Base-by-base conservation (phyloP, 495 filamentous ascomycete genomes). In the Recurvomyces mirabilis region DNA sequence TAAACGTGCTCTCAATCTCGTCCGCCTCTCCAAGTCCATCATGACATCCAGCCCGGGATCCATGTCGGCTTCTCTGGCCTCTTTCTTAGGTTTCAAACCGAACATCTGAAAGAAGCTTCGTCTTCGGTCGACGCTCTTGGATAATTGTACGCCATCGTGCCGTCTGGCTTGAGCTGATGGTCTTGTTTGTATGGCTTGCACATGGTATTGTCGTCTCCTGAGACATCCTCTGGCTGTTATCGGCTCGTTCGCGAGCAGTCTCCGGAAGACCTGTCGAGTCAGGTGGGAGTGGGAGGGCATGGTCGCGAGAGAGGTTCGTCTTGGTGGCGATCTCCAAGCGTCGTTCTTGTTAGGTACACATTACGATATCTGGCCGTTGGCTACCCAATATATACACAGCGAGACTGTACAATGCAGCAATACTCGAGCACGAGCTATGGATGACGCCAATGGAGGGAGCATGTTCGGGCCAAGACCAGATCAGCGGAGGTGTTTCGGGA, bases 231-330 rank as follows among this genome's bases (percentile, higher is more conserved):
- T 53, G 31, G 54, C 49, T 11, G 62, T 34, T 19, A 79, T 61
- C 43, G 77, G 73, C 56, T 79, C 70, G 62, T 76, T 77, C 55
- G 77, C 69, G 47, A 84, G 68, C 42, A 89, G 69, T 52, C 75
- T 73, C 43, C 74, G 73, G 59, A 87, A 83, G 51, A 86, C 78
- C 60, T 72, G 65, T 62, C 80, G 74, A 38, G 84, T 79, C 52
- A 93, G 73, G 57, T 86, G 81, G 62, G 86, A 87, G 57, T 86
- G 81, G 62, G 86, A 87, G 57, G 80, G 82, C 87, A 93, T 93
- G 21, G 11, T 49, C 34, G 32, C 36, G 34, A 18, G 13, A 32
- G n/a, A 37, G 6, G 41, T 15, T 22, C n/a, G n/a, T n/a, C n/a
- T n/a, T n/a, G n/a, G n/a, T n/a, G n/a, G n/a, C n/a, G n/a, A n/a